These are phyloP conservation scores for Hibiscus trionum DNA, from an alignment of 345 rosid species.

Conservation along the genomic window DNA sequence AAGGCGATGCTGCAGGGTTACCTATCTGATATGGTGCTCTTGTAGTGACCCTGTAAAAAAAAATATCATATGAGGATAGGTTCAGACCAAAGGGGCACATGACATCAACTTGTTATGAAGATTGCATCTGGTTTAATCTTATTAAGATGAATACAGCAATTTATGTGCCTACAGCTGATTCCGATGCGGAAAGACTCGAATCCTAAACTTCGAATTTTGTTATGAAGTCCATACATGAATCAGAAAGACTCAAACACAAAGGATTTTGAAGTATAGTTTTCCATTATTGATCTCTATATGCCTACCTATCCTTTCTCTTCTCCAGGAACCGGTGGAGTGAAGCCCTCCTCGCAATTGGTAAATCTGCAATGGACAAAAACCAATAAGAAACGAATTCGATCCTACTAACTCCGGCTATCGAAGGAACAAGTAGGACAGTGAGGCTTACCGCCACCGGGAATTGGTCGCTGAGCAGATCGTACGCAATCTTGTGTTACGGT, in stretches of 20 bases:
- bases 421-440: background rate
- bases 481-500: constrained; percentile 27
- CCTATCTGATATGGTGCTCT: constrained; percentile 54
- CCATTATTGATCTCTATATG: background rate
- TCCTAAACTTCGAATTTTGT: no score
- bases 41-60: constrained; percentile 41
- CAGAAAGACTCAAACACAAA: background rate
- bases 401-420: no score
- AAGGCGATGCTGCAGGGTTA: constrained; percentile 17
- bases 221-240: background rate
- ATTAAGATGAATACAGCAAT: background rate
- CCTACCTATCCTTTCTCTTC: constrained; percentile 92
- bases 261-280: background rate
- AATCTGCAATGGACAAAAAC: constrained; percentile 37
- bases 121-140: background rate
- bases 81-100: no score
- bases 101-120: background rate
- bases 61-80: background rate
- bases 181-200: no score
- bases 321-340: constrained; percentile 92
- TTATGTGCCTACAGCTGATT: no score
- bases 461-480: constrained; percentile 30
- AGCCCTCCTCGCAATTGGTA: constrained; percentile 85
- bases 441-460: constrained; percentile 51
- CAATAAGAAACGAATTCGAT: background rate